Evolutionary conservation across 1,284 basidiomycete genomes (phyloP), one percentile per base, ranked within the genome.

Genomic region (Sporisorium reilianum): DNA sequence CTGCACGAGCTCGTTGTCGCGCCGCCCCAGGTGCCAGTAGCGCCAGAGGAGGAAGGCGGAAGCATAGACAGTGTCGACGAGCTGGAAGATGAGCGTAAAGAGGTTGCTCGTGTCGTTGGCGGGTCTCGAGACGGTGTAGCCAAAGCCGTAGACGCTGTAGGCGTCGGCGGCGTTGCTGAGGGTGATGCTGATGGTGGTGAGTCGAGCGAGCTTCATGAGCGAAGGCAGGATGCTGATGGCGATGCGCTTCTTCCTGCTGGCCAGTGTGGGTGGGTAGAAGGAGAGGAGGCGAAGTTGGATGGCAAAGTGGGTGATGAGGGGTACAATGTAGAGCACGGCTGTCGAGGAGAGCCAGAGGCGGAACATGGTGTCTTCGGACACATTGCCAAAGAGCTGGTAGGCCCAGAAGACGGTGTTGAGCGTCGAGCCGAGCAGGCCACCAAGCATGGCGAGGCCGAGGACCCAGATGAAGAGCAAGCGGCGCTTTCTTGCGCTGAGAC

Each of bases 341-440:
- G 66, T 75, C 14, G 71, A 74, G 14, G 74, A 61, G 38, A 69
- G 32, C 74, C 68, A 76, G 14, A 76, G 69, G 9, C 64, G 66
- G 54, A 70, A 71, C 67, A 71, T 74, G 63, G 56, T 49, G 28
- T 41, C 46, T 46, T 61, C 41, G 14, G 58, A 62, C 12, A 58
- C 56, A 20, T 57, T 67, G 60, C 71, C 70, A 38, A 77, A 73
- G 25, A 77, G 67, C 44, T 68, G 70, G 18, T 65, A 72, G 10
- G 74, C 74, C 74, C 74, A 76, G 32, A 69, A 76, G 62, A 73
- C 77, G 28, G 74, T 78, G 55, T 75, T 75, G 54, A 78, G 63
- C 7, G 64, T 73, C 22, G 68, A 72, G 41, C 74, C 77, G 22
- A 78, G 57, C 8, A 78, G 52, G 22, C 74, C 77, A 10, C 69